Evolutionary conservation across 805 yeast genomes (phyloP).

Genomic region (Henningerozyma blattae): DNA sequence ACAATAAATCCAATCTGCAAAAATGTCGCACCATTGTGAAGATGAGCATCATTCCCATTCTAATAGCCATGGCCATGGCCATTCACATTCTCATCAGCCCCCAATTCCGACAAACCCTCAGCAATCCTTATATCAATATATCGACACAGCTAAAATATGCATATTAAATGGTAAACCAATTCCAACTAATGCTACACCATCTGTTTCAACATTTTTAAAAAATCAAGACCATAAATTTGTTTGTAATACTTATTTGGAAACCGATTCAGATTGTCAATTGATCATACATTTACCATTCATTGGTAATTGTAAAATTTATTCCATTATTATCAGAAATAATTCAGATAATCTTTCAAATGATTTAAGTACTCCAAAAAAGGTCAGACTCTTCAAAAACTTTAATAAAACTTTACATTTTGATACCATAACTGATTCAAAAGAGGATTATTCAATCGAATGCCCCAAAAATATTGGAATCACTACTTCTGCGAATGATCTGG

Average conservation of each 20-base stretch:
- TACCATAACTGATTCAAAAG: slow-evolving; percentile 34
- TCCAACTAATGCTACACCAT: slow-evolving; percentile 27
- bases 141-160: slow-evolving; percentile 46
- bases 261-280: slow-evolving; percentile 77
- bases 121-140: slow-evolving; percentile 52
- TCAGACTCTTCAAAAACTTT: slow-evolving; percentile 61
- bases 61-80: slow-evolving; percentile 24
- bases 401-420: slow-evolving; percentile 62
- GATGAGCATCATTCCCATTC: slow-evolving; percentile 29
- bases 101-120: slow-evolving; percentile 61
- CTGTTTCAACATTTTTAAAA: slow-evolving; percentile 39
- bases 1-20: too few species aligned
- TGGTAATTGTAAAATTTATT: slow-evolving; percentile 59
- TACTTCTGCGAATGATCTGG: slow-evolving; percentile 26
- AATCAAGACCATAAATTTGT: slow-evolving; percentile 35
- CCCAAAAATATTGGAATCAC: slow-evolving; percentile 44
- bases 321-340: slow-evolving; percentile 57
- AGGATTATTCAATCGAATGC: slow-evolving; percentile 44
- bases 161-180: slow-evolving; percentile 50
- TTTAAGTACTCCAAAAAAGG: slow-evolving; percentile 52
- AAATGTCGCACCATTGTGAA: slow-evolving; percentile 25
- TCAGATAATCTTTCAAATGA: slow-evolving; percentile 27
- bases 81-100: slow-evolving; percentile 35
- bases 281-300: slow-evolving; percentile 72
- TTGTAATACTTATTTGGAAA: slow-evolving; percentile 35